phyloP scores from a whole-genome alignment of 2,329 filamentous ascomycete genomes.

The Alternaria triticimaculans region DNA sequence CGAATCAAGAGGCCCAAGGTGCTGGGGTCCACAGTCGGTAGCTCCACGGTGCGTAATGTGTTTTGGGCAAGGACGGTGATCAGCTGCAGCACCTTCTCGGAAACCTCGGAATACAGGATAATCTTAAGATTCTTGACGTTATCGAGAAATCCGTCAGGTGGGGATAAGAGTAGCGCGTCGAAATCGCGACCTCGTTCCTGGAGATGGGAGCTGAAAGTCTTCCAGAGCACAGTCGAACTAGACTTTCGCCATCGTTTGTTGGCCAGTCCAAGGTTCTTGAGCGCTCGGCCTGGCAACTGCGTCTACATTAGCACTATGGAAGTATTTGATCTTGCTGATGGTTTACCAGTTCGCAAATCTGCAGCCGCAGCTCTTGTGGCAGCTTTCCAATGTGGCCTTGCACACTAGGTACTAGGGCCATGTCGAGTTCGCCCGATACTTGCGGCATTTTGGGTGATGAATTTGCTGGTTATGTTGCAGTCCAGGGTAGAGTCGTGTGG shows the following conservation, averaged over 20 bases:
- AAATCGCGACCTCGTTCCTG: background rate
- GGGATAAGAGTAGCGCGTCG: background rate
- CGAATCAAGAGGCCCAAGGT: background rate
- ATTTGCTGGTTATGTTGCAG: background rate
- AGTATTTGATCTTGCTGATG: background rate
- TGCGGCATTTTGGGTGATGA: background rate
- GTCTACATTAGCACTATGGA: background rate
- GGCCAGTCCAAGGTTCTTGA: background rate
- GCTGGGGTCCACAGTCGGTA: background rate
- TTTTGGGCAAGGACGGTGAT: background rate
- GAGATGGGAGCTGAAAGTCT: background rate
- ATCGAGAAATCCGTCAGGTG: background rate
- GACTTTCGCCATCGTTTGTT: background rate
- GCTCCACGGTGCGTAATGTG: background rate
- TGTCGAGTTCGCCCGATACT: background rate
- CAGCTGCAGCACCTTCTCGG: background rate
- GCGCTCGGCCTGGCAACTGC: background rate
- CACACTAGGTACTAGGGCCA: background rate
- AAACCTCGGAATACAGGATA: background rate
- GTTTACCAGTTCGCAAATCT: background rate
- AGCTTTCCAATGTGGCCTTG: background rate
- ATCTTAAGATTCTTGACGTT: background rate
- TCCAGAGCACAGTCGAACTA: background rate
- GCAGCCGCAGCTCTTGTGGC: background rate
- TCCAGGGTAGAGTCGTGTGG: background rate